Evolutionary conservation across 2,329 filamentous ascomycete genomes (phyloP).

Genomic region (Botrytis fabae): DNA sequence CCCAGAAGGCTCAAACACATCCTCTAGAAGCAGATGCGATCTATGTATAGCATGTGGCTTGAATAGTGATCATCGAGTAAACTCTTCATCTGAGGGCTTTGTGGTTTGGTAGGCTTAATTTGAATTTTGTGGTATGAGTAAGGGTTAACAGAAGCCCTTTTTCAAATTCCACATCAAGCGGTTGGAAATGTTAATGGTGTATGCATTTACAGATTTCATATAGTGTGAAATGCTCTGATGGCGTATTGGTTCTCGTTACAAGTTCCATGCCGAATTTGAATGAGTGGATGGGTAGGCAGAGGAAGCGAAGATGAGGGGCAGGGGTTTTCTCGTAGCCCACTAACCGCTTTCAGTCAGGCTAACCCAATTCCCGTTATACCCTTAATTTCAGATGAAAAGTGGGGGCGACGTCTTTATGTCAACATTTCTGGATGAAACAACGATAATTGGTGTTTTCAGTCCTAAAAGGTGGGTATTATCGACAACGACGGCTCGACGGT

Average conservation of each 20-base stretch:
- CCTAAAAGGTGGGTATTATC: neutral
- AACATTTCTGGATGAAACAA: neutral
- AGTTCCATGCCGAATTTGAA: neutral
- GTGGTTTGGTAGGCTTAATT: too few relatives aligned
- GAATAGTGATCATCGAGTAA: neutral
- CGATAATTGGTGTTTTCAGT: constrained; percentile 2
- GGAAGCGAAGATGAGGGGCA: neutral
- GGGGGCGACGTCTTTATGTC: neutral
- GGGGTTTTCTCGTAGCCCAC: neutral
- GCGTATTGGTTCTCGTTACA: neutral
- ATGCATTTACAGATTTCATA: neutral
- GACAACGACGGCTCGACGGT: neutral
- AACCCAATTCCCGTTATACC: neutral
- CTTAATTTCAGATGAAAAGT: neutral
- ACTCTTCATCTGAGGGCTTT: neutral
- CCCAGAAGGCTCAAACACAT: neutral
- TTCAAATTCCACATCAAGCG: neutral
- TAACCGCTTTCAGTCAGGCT: neutral
- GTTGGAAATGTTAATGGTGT: neutral
- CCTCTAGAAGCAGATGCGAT: neutral
- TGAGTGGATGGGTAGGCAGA: neutral
- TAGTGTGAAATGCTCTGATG: too few relatives aligned
- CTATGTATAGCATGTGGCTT: neutral
- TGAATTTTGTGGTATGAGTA: neutral
- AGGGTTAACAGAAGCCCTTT: neutral